Percentiles rank a stretch among this genome's conserved stretches.
Conservation (phyloP, 352 stramenopile genomes). For the Thalassiosira livingstoniorum region DNA sequence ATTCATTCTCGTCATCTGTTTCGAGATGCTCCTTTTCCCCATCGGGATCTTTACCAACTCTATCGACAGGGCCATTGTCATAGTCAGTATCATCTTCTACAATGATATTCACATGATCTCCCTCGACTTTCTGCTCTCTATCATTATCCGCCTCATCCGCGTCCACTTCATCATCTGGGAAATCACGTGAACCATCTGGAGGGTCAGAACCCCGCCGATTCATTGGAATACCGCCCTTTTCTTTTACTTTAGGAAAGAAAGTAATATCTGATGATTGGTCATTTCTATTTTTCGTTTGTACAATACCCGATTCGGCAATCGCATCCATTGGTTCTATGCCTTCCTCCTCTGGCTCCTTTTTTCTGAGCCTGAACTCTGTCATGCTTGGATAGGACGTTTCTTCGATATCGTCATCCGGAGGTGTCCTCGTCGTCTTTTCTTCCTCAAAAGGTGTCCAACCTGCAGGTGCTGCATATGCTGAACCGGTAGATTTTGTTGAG, state of each 20-base stretch:
- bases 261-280: not conserved
- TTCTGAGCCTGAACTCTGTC: not conserved
- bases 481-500: too few relatives aligned
- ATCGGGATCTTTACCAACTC: not conserved
- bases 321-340: not conserved
- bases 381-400: not conserved
- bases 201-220: too few relatives aligned
- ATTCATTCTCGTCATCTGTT: not conserved
- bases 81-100: not conserved
- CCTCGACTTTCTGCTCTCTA: not conserved
- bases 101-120: conserved; percentile 7
- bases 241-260: conserved; percentile 22
- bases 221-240: conserved; percentile 3
- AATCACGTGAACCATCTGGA: not conserved
- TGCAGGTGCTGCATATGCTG: too few relatives aligned
- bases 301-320: not conserved
- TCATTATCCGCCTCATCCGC: conserved; percentile 26
- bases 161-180: conserved; percentile 10
- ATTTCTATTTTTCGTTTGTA: not conserved
- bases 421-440: too few relatives aligned
- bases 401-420: not conserved
- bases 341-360: not conserved
- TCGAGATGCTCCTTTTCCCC: not conserved
- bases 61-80: not conserved
- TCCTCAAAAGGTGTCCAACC: too few relatives aligned